Base-by-base conservation (phyloP, 176 grass and related monocot genomes). In the Avena insularis region DNA sequence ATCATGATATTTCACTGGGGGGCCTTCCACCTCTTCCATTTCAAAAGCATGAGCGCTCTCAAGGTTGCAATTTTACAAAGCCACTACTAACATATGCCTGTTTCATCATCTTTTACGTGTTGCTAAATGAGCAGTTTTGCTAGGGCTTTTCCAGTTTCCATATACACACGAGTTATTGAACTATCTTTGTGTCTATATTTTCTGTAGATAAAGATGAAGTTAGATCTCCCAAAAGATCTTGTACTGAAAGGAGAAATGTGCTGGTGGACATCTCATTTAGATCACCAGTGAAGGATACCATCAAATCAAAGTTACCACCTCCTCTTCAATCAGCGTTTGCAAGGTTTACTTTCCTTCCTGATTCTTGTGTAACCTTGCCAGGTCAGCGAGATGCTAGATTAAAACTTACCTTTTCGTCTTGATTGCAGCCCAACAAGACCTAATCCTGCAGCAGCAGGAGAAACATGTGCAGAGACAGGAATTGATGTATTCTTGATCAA, bases 251-350 rank as follows among this genome's bases (percentile, higher is more conserved):
- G 81, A 82, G 88, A 84, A 98, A 89, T 88, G 87, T 93, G 59
- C 70, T 98, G 77, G 72, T 90, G 84, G 96, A 98, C 79, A 90
- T 68, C 67, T 92, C 89, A 79, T 91, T 99, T 72, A 91, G 89
- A 83, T 99, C 97, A 66, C 97, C 97, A 71, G 86, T 96, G 45
- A 99, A 95, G 76, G 97, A 90, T 81, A 54, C 67, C 46, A 84
- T 91, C 45, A 99, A 93, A 90, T 93, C 90, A 51, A 99, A 94
- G 83, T 88, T 93, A 7, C 89, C 86, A 67, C 97, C 92, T 16
- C 95, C 91, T 84, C 97, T 99, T 85, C 96, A 98, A 58, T 96
- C 97, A 90, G 92, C 94, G 48, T 96, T 99, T 90, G 90, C 90
- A 87, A 99, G 97, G 97, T 99, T 82, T 49, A 75, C 51, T 61